Evolutionary conservation across 768 basidiomycete species (phyloP), one percentile per base, ranked within the genome.

Genomic region (Amanita polypyramis): DNA sequence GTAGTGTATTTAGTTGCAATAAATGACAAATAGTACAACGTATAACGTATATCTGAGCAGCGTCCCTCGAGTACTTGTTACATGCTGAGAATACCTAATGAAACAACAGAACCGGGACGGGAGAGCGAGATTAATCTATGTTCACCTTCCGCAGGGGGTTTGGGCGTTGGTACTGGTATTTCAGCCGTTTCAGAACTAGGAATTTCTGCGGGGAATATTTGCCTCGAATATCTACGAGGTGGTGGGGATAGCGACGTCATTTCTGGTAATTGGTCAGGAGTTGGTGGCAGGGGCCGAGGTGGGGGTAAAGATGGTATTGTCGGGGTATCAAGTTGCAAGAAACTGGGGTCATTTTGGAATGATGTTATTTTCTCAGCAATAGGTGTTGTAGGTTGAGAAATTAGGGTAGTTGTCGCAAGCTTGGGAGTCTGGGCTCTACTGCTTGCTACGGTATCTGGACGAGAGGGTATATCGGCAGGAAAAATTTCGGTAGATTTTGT

Each of bases 341-440:
- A 86, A 57, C 75, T 78, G 23, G 76, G 71, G 52, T 85, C 76
- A 39, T 79, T 72, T 45, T 64, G 65, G 50, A 66, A 63, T 21
- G 59, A 50, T 12, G 70, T 71, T 51, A 83, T 85, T 42, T 75
- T 83, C 56, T 80, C 82, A 8, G 77, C 79, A 19, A 83, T 77
- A n/a, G 77, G 78, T n/a, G 75, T 74, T 4, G 61, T 50, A 10
- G 71, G 72, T 19, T 66, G 58, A 1, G 56, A 32, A 15, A 50
- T 35, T 38, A 45, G 21, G 30, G 41, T 17, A 34, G 37, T n/a
- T 21, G 30, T 17, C n/a, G 27, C 25, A 8, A 12, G 34, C 19
- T 44, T 44, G 25, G 43, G n/a, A 37, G 32, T 17, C 9, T 43
- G 41, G 23, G 37, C 27, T 50, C 34, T 34, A 43, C 19, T 9